Evolutionary conservation across 1,139 yeast genomes (phyloP).

Genomic region (Suhomyces yuchorum): DNA sequence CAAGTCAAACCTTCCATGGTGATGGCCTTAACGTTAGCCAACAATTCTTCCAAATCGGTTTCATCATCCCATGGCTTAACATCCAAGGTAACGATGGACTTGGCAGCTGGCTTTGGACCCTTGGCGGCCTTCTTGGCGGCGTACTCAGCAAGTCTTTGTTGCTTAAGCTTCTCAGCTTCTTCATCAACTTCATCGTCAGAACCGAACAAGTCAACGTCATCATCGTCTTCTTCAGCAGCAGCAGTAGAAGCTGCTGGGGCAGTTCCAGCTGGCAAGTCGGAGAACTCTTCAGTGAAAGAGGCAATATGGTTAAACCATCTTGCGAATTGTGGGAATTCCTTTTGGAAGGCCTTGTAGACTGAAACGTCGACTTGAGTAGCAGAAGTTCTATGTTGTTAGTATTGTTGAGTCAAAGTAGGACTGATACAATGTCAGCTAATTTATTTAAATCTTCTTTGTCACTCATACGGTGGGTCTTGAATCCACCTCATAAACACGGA

Average conservation of each 20-base stretch:
- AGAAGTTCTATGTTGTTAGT: slow-evolving; percentile 57
- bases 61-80: slow-evolving; percentile 99
- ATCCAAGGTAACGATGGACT: slow-evolving; percentile 93
- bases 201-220: slow-evolving; percentile 94
- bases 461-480: slow-evolving; percentile 94
- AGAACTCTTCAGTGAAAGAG: slow-evolving; percentile 84
- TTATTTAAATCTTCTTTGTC: slow-evolving; percentile 60
- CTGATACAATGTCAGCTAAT: slow-evolving; percentile 31
- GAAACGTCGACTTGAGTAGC: slow-evolving; percentile 97
- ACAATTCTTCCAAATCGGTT: slow-evolving; percentile 87
- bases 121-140: slow-evolving; percentile 96
- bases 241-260: slow-evolving; percentile 57
- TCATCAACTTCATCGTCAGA: slow-evolving; percentile 95
- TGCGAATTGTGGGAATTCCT: slow-evolving; percentile 88
- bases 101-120: slow-evolving; percentile 98
- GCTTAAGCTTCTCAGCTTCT: slow-evolving; percentile 95
- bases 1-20: slow-evolving; percentile 92
- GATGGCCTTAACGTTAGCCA: slow-evolving; percentile 81
- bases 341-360: slow-evolving; percentile 93
- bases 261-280: slow-evolving; percentile 76
- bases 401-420: slow-evolving; percentile 8
- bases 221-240: slow-evolving; percentile 72
- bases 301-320: slow-evolving; percentile 99
- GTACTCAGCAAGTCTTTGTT: slow-evolving; percentile 96
- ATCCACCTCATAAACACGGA: slow-evolving; percentile 96